Conservation (phyloP, 2,329 filamentous ascomycete species). For the Microcyclospora tardicrescens region DNA sequence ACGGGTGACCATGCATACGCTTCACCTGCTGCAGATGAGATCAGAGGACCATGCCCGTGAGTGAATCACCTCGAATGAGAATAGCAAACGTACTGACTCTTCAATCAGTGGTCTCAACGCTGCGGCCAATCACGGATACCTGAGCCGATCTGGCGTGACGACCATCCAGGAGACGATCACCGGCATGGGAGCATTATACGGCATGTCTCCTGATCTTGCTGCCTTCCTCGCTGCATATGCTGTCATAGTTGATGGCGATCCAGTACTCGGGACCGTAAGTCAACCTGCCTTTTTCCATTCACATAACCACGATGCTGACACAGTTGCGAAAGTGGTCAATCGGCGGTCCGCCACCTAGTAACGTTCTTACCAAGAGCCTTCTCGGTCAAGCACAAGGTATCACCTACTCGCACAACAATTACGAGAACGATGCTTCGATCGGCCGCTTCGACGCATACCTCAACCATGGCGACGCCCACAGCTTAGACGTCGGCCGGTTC, state of each 20-base stretch:
- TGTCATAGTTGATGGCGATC: constrained; percentile 18
- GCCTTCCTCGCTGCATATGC: constrained; percentile 21
- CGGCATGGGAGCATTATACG: constrained; percentile 12
- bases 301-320: neutral
- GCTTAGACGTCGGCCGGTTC: constrained; percentile 11
- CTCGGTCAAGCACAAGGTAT: constrained; percentile 14
- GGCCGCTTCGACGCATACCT: constrained; percentile 16
- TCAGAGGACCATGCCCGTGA: constrained; percentile 18
- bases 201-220: constrained; percentile 17
- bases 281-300: neutral
- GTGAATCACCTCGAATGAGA: too few relatives aligned
- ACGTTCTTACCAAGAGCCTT: constrained; percentile 6
- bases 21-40: constrained; percentile 6
- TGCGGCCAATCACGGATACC: constrained; percentile 11
- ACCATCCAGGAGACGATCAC: constrained; percentile 17
- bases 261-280: constrained; percentile 6
- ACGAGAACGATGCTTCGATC: constrained; percentile 22
- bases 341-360: constrained; percentile 14
- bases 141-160: constrained; percentile 16
- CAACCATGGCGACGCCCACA: constrained; percentile 14
- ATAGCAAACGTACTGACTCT: too few relatives aligned
- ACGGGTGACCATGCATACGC: constrained; percentile 15
- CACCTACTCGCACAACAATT: constrained; percentile 22
- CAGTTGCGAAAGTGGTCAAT: constrained; percentile 18
- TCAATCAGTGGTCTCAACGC: constrained; percentile 13